Percentiles rank a stretch among this genome's conserved stretches.
phyloP scores from a whole-genome alignment of 768 basidiomycete genomes.

The Mycena maculata region DNA sequence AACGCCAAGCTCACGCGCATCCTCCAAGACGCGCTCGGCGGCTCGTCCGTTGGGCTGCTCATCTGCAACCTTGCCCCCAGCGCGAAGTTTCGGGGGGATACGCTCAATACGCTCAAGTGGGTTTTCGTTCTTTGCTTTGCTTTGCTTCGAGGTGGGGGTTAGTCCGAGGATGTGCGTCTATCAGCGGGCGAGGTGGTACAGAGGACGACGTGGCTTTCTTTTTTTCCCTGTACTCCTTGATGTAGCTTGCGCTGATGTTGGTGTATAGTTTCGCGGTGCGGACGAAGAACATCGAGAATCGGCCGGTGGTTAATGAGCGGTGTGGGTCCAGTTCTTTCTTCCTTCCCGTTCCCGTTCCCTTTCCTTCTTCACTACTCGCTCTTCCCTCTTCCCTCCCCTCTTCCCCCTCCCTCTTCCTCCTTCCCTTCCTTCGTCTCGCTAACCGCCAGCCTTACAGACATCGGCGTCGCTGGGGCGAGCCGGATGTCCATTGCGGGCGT shows the following conservation, averaged over 20 bases:
- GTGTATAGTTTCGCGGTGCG: conserved; percentile 75
- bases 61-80: conserved; percentile 92
- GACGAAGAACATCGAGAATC: conserved; percentile 90
- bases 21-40: conserved; percentile 91
- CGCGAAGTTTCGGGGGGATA: conserved; percentile 84
- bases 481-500: conserved; percentile 1
- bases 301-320: conserved; percentile 80
- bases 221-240: too few species aligned
- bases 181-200: too few species aligned
- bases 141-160: too few species aligned
- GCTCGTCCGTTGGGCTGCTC: conserved; percentile 79
- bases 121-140: conserved; percentile 33
- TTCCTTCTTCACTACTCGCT: too few species aligned
- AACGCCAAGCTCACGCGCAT: conserved; percentile 91
- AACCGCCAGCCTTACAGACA: conserved; percentile 57
- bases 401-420: too few species aligned
- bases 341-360: neutral
- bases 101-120: conserved; percentile 91
- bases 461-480: conserved; percentile 43
- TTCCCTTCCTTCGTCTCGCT: too few species aligned
- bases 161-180: too few species aligned
- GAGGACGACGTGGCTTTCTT: too few species aligned
- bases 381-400: too few species aligned
- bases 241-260: neutral
- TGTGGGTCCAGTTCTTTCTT: conserved; percentile 53